Conservation (phyloP, 495 filamentous ascomycete species). For the Xylaria grammica region DNA sequence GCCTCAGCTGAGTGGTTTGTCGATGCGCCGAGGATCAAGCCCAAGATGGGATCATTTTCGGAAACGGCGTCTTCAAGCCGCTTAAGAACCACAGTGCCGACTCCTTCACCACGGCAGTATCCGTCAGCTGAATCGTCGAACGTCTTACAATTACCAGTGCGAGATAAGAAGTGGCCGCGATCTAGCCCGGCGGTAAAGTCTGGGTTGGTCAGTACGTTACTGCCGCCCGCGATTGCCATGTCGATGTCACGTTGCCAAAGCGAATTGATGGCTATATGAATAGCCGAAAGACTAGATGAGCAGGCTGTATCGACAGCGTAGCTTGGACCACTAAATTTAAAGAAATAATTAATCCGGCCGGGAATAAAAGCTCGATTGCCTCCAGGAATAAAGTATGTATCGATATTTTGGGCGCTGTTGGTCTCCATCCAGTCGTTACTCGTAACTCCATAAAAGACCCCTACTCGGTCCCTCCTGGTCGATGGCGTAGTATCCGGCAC, state of each 20-base stretch:
- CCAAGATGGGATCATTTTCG: slow-evolving; percentile 54
- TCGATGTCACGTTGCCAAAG: slow-evolving; percentile 74
- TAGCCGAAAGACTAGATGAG: slow-evolving; percentile 47
- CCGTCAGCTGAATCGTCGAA: slow-evolving; percentile 52
- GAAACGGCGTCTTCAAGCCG: slow-evolving; percentile 51
- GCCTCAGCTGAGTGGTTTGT: slow-evolving; percentile 55
- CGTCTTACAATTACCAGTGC: slow-evolving; percentile 34
- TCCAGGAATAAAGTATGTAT: slow-evolving; percentile 82
- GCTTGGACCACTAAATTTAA: slow-evolving; percentile 48
- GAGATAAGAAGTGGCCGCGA: slow-evolving; percentile 45
- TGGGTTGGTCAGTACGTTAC: slow-evolving; percentile 68
- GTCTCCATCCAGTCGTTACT: slow-evolving; percentile 81
- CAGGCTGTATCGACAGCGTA: slow-evolving; percentile 52
- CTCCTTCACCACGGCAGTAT: slow-evolving; percentile 59
- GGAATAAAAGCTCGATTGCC: slow-evolving; percentile 71
- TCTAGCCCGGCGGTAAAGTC: slow-evolving; percentile 68
- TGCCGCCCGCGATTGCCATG: slow-evolving; percentile 64
- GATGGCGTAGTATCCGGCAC: slow-evolving; percentile 71
- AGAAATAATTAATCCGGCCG: slow-evolving; percentile 51
- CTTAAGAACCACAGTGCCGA: slow-evolving; percentile 53
- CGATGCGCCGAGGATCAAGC: slow-evolving; percentile 41
- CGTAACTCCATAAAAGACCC: slow-evolving; percentile 83
- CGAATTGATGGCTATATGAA: slow-evolving; percentile 55
- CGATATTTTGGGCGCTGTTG: slow-evolving; percentile 75
- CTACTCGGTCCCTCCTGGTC: slow-evolving; percentile 65